These are phyloP conservation scores for Populus euphratica DNA, from an alignment of 345 rosid genomes.

Conservation along the genomic window DNA sequence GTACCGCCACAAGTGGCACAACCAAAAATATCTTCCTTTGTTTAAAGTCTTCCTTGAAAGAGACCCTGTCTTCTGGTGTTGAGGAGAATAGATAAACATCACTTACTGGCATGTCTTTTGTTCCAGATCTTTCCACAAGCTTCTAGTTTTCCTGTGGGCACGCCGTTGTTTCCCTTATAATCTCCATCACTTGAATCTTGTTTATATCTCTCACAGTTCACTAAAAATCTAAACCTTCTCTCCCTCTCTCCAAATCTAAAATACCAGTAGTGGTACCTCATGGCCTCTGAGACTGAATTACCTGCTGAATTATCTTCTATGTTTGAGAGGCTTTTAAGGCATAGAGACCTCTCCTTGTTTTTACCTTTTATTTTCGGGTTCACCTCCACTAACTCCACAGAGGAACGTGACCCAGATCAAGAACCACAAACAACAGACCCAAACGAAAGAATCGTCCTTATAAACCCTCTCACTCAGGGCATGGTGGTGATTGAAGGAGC, in stretches of 20 bases:
- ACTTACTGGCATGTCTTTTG: not conserved
- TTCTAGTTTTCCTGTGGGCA: slow-evolving; percentile 4
- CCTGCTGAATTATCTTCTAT: slow-evolving; percentile 27
- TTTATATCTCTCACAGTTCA: not conserved
- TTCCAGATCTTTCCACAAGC: slow-evolving; percentile 23
- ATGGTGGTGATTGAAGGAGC: slow-evolving; percentile 59
- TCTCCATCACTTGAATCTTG: fast-evolving
- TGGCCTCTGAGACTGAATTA: slow-evolving; percentile 11
- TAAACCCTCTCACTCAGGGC: slow-evolving; percentile 65
- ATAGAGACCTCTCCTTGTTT: slow-evolving; percentile 40
- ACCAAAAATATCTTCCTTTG: not conserved
- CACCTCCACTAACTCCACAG: slow-evolving; percentile 8
- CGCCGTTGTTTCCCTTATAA: not conserved
- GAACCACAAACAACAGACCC: slow-evolving; percentile 6
- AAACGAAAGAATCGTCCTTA: slow-evolving; percentile 50
- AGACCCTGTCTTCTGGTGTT: not conserved
- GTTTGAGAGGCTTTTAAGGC: slow-evolving; percentile 34
- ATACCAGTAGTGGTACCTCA: not conserved
- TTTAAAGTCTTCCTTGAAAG: not conserved
- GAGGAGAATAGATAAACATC: slow-evolving; percentile 5
- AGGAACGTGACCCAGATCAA: slow-evolving; percentile 29
- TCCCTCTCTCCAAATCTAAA: not conserved
- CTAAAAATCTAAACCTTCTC: not conserved
- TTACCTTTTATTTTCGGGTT: slow-evolving; percentile 57
- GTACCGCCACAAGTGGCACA: no score